These are phyloP conservation scores for Capniomyces stellatus DNA, from an alignment of 371 early-diverging fungal genomes.

Conservation along the genomic window DNA sequence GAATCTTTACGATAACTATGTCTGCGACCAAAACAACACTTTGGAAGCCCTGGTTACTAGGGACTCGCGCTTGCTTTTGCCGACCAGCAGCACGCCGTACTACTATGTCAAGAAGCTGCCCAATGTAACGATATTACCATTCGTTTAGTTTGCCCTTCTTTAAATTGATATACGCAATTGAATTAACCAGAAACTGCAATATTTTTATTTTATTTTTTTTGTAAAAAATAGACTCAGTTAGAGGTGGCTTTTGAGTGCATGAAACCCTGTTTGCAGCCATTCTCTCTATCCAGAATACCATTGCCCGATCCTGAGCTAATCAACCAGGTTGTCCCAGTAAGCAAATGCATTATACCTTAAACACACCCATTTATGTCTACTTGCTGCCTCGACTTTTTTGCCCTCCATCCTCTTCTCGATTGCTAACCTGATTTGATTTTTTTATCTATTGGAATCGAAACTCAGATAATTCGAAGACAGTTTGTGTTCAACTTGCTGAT, in stretches of 20 bases:
- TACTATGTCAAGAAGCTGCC: neutral
- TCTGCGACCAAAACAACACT: neutral
- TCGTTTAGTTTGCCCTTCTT: too few species aligned
- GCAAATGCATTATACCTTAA: neutral
- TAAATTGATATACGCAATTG: too few species aligned
- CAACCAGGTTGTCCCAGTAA: neutral
- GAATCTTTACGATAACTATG: too few species aligned
- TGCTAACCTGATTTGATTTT: neutral
- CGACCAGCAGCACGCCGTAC: neutral
- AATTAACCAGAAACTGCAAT: too few species aligned
- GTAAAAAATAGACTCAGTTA: neutral
- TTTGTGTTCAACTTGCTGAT: conserved; percentile 1
- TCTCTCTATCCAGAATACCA: neutral
- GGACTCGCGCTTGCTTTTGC: neutral
- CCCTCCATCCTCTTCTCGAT: too few species aligned
- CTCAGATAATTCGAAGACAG: neutral
- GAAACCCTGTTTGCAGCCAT: neutral
- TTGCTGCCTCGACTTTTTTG: too few species aligned
- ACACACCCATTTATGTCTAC: neutral
- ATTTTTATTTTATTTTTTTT: too few species aligned
- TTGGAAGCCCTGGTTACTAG: neutral
- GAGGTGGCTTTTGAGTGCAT: conserved; percentile 1
- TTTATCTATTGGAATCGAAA: neutral
- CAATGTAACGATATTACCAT: neutral
- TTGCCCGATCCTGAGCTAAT: neutral